Base-by-base conservation (phyloP, 306 rosid genomes). In the Quercus engelmannii region DNA sequence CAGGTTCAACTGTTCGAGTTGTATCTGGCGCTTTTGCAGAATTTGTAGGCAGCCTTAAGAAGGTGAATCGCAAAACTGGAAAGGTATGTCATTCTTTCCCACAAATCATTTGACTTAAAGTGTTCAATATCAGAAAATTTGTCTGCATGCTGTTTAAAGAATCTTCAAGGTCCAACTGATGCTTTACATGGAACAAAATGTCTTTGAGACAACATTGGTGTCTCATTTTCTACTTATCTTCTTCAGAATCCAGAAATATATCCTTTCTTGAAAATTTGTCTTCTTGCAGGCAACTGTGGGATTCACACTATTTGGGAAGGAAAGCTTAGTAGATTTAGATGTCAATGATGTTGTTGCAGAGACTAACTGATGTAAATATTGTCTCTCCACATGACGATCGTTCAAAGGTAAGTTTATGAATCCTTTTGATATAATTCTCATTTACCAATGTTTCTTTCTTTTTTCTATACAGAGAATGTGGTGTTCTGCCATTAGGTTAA, bases 251-350 rank as follows among this genome's bases (percentile, higher is more conserved):
- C 3, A 51, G 26, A 23, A 28, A 54, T 51, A 54, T 19, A 5
- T 64, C 9, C 5, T 30, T 73, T 73, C 21, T 28, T 15, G 58
- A 55, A 46, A 73, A 12, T 14, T 69, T 74, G 25, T 83, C 79
- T 84, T 87, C 75, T 41, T 91, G 91, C 99, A 95, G 99, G 99
- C 91, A 14, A 91, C 96, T 1, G 94, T 95, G 79, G 96, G 82
- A 74, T 88, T 93, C 80, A 84, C 83, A 1, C 78, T 95, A 52
- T 93, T 93, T 80, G 99, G 99, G 79, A 95, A 93, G 83, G 99
- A 95, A 85, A 95, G 89, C 84, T 81, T 89, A 55, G 90, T 86
- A 57, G 97, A 89, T 46, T 18, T 95, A 75, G 90, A 91, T 83
- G 81, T 85, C 67, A 81, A 79, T 67, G 94, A 91, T 77, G 84